Conservation (phyloP, 371 early-diverging fungal genomes). For the Syncephalis plumigaleata region DNA sequence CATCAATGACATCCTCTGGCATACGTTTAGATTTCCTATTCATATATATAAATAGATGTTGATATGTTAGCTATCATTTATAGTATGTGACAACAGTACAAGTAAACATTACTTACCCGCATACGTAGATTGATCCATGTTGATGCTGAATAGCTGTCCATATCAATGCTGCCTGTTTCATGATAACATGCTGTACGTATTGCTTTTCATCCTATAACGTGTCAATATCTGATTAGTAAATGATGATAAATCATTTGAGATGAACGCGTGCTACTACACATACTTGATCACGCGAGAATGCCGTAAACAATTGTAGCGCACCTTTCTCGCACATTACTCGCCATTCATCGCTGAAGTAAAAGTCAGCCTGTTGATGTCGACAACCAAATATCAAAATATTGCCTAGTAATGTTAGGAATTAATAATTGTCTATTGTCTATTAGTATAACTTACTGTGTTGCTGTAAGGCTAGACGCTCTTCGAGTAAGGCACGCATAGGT, state of each 20-base stretch:
- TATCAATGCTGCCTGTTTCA: slow-evolving; percentile 27
- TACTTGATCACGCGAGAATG: slow-evolving; percentile 64
- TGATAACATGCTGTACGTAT: slow-evolving; percentile 51
- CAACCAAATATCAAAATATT: slow-evolving; percentile 73
- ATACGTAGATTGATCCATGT: slow-evolving; percentile 43
- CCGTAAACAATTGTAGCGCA: slow-evolving; percentile 37
- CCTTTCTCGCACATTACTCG: slow-evolving; percentile 23
- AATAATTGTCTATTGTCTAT: not conserved
- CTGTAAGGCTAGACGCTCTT: slow-evolving; percentile 32
- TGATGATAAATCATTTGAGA: too few relatives aligned
- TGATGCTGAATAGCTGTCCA: slow-evolving; percentile 42
- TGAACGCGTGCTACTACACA: too few relatives aligned
- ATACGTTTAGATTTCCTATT: slow-evolving; percentile 57
- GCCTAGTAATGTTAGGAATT: slow-evolving; percentile 14
- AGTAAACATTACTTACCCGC: slow-evolving; percentile 28
- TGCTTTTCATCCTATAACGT: slow-evolving; percentile 28
- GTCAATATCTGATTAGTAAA: not conserved
- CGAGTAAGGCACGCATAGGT: slow-evolving; percentile 76
- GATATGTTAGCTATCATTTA: too few relatives aligned
- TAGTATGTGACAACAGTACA: not conserved
- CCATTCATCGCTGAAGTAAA: slow-evolving; percentile 48
- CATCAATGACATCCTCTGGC: slow-evolving; percentile 63
- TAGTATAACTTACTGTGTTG: slow-evolving; percentile 19
- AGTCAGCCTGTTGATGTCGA: slow-evolving; percentile 49
- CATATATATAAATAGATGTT: not conserved